Conservation (phyloP, 2,329 filamentous ascomycete species). For the Thelonectria discophora region DNA sequence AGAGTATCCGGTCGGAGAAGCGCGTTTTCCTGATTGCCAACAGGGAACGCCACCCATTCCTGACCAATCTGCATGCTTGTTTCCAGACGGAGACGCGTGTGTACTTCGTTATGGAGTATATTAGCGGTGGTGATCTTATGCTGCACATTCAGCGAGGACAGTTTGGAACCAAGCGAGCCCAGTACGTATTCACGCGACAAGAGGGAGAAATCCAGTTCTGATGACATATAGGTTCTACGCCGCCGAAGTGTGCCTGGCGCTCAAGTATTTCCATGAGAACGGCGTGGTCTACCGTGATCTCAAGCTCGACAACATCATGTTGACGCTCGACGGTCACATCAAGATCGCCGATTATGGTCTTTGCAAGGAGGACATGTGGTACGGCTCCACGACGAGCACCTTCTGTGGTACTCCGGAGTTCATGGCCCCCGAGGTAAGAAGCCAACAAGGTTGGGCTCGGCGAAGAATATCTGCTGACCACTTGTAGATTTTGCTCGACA, state of each 20-base stretch:
- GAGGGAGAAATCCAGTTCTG: constrained; percentile 19
- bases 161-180: constrained; percentile 93
- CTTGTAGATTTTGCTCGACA: constrained; percentile 87
- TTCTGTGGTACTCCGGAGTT: constrained; percentile 99
- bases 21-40: constrained; percentile 97
- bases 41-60: constrained; percentile 94
- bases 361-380: constrained; percentile 99
- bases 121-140: constrained; percentile 98
- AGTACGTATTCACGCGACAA: constrained; percentile 66
- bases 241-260: constrained; percentile 92
- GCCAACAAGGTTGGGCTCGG: neutral
- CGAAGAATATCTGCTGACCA: constrained; percentile 43
- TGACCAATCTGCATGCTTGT: constrained; percentile 94
- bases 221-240: constrained; percentile 82
- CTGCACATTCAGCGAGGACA: constrained; percentile 97
- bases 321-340: constrained; percentile 95
- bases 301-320: constrained; percentile 90
- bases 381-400: constrained; percentile 93
- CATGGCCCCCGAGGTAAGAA: constrained; percentile 91
- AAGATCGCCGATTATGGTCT: constrained; percentile 99
- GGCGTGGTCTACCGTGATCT: constrained; percentile 98
- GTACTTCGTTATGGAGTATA: constrained; percentile 99
- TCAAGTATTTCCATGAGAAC: constrained; percentile 99
- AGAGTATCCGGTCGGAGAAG: constrained; percentile 97
- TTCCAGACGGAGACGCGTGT: constrained; percentile 99